These are phyloP conservation scores for Chytriomyces confervae DNA, from an alignment of 192 early-diverging fungal genomes.

Conservation along the genomic window DNA sequence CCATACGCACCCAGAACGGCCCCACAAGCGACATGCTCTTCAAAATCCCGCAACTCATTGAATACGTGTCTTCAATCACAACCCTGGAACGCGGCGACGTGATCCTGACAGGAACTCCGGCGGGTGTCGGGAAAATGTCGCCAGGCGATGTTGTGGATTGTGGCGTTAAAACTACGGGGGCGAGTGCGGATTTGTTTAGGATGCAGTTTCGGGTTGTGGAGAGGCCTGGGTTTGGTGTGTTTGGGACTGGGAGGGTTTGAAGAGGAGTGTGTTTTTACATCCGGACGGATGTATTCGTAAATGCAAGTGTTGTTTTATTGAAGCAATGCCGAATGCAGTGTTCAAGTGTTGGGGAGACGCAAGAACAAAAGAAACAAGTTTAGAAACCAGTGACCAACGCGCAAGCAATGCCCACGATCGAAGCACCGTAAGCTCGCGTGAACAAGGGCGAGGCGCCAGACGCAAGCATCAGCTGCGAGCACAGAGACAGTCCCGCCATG, in stretches of 20 bases:
- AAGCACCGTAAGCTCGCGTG: neutral
- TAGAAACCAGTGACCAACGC: neutral
- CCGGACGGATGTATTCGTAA: rapidly evolving
- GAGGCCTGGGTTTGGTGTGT: slow-evolving; percentile 44
- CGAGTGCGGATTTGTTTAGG: slow-evolving; percentile 34
- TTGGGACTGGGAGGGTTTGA: slow-evolving; percentile 27
- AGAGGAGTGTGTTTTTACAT: no score
- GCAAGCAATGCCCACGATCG: neutral
- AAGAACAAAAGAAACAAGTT: no score
- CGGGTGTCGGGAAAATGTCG: slow-evolving; percentile 82
- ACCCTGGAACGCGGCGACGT: slow-evolving; percentile 88
- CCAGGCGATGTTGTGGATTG: slow-evolving; percentile 81
- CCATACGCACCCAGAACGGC: slow-evolving; percentile 61
- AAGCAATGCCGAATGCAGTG: no score
- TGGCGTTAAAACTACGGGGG: slow-evolving; percentile 59
- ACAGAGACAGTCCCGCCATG: neutral
- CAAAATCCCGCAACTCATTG: slow-evolving; percentile 79
- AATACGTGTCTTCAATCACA: slow-evolving; percentile 85
- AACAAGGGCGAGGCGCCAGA: neutral
- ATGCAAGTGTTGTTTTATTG: no score
- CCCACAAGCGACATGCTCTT: slow-evolving; percentile 92
- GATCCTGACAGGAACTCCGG: slow-evolving; percentile 87
- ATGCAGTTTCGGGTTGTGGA: slow-evolving; percentile 57
- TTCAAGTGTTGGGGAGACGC: no score
- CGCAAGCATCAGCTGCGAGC: neutral